Evolutionary conservation across 441 rosid genomes (phyloP).

Genomic region (Aleurites moluccanus): DNA sequence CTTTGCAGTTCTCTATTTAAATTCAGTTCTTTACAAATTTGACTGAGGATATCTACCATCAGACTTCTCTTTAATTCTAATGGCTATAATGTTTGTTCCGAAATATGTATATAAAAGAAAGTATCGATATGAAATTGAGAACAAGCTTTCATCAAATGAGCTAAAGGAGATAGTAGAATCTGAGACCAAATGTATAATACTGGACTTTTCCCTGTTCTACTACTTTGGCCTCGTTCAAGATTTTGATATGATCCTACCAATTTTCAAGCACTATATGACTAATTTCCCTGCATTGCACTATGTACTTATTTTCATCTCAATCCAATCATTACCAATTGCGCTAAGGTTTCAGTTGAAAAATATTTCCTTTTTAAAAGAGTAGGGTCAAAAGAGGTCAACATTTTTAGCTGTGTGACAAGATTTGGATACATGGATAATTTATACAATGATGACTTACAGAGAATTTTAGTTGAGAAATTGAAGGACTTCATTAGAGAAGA

Average conservation of each 20-base stretch:
- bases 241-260: constrained; percentile 34
- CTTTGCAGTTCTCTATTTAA: constrained; percentile 40
- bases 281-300: constrained; percentile 48
- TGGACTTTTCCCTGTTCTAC: constrained; percentile 54
- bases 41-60: constrained; percentile 50
- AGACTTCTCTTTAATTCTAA: constrained; percentile 39
- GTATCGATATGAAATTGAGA: constrained; percentile 47
- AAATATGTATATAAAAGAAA: constrained; percentile 44
- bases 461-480: constrained; percentile 35
- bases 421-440: constrained; percentile 48
- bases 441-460: constrained; percentile 40
- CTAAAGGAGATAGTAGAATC: constrained; percentile 28
- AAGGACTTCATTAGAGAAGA: constrained; percentile 41
- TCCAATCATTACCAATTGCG: constrained; percentile 44
- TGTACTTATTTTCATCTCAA: constrained; percentile 43
- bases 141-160: constrained; percentile 42
- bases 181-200: constrained; percentile 25
- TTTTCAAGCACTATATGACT: constrained; percentile 43
- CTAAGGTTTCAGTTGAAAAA: constrained; percentile 38
- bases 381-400: constrained; percentile 37
- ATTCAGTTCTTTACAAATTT: constrained; percentile 58
- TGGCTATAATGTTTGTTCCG: constrained; percentile 48
- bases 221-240: constrained; percentile 47
- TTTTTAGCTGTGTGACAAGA: constrained; percentile 51
- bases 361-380: constrained; percentile 44